Percentiles rank a stretch among this genome's conserved stretches.
Conservation (phyloP, 1,284 basidiomycete species). For the Ganoderma sinense region DNA sequence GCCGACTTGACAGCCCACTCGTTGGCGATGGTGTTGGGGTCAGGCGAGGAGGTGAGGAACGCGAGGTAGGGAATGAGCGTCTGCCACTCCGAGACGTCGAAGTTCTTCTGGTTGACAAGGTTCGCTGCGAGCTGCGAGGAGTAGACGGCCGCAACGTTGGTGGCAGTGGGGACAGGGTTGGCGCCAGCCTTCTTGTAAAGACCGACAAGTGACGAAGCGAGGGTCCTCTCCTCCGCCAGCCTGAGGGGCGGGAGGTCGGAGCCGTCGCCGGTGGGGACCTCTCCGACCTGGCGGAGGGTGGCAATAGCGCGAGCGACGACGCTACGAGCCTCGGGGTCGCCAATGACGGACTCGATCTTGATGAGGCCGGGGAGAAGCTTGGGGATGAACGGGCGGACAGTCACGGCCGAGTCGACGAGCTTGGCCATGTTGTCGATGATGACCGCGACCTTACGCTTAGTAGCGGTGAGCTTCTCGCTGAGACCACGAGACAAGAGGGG, state of each 20-base stretch:
- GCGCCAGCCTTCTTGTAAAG: slow-evolving; percentile 88
- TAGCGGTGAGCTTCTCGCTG: slow-evolving; percentile 92
- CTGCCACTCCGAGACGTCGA: slow-evolving; percentile 90
- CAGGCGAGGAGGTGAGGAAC: slow-evolving; percentile 71
- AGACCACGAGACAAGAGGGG: slow-evolving; percentile 97
- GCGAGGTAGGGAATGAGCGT: slow-evolving; percentile 80
- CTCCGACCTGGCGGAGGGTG: slow-evolving; percentile 92
- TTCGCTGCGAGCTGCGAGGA: slow-evolving; percentile 83
- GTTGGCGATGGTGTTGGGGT: slow-evolving; percentile 74
- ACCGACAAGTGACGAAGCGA: slow-evolving; percentile 70
- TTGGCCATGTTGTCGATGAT: slow-evolving; percentile 99
- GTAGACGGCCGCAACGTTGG: slow-evolving; percentile 75
- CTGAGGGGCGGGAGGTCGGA: slow-evolving; percentile 89
- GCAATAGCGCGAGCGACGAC: slow-evolving; percentile 90
- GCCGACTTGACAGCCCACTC: slow-evolving; percentile 93
- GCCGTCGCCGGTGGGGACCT: slow-evolving; percentile 87
- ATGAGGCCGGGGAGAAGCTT: slow-evolving; percentile 94
- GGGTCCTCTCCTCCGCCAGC: slow-evolving; percentile 71
- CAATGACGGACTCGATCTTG: slow-evolving; percentile 92
- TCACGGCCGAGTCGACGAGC: slow-evolving; percentile 94
- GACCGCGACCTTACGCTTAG: slow-evolving; percentile 96
- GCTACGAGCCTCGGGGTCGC: slow-evolving; percentile 94
- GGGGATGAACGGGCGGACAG: slow-evolving; percentile 96
- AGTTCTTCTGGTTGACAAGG: slow-evolving; percentile 92
- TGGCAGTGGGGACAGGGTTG: slow-evolving; percentile 57